phyloP scores from a whole-genome alignment of 176 grass and related monocot species.

The Phyllostachys edulis region DNA sequence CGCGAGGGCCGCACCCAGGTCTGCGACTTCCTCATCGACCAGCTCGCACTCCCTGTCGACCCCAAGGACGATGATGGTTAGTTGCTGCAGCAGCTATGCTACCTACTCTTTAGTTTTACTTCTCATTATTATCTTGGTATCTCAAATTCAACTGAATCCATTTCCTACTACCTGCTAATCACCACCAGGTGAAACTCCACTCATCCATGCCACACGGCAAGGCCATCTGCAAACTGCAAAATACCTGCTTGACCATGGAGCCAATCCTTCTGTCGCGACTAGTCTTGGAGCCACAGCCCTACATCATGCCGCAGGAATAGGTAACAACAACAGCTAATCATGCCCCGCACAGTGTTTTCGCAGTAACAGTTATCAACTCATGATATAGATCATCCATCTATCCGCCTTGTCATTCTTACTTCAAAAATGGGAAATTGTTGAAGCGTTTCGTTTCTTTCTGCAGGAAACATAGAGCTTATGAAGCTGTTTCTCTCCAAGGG shows the following conservation, averaged over 20 bases:
- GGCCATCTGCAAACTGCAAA: conserved; percentile 59
- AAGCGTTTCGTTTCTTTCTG: not conserved
- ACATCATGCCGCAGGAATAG: conserved; percentile 91
- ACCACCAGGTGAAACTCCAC: conserved; percentile 74
- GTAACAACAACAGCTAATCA: not conserved
- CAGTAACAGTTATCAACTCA: not conserved
- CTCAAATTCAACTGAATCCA: not conserved
- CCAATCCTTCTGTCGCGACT: conserved; percentile 64
- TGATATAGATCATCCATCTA: not conserved
- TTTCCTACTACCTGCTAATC: not conserved
- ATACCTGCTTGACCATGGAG: conserved; percentile 72
- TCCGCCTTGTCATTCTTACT: not conserved
- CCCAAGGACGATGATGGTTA: conserved; percentile 82
- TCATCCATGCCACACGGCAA: conserved; percentile 83
- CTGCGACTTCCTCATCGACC: conserved; percentile 69
- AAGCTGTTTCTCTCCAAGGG: conserved; percentile 70
- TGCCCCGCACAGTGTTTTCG: not conserved
- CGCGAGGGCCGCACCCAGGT: conserved; percentile 64
- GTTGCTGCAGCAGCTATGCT: conserved; percentile 4
- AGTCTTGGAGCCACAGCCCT: conserved; percentile 72
- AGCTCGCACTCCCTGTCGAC: conserved; percentile 76
- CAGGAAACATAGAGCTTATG: conserved; percentile 79
- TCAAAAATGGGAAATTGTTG: not conserved
- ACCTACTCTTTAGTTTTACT: not conserved
- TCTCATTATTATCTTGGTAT: not conserved